Conservation (phyloP, 768 basidiomycete species). For the Panellus pusillus region DNA sequence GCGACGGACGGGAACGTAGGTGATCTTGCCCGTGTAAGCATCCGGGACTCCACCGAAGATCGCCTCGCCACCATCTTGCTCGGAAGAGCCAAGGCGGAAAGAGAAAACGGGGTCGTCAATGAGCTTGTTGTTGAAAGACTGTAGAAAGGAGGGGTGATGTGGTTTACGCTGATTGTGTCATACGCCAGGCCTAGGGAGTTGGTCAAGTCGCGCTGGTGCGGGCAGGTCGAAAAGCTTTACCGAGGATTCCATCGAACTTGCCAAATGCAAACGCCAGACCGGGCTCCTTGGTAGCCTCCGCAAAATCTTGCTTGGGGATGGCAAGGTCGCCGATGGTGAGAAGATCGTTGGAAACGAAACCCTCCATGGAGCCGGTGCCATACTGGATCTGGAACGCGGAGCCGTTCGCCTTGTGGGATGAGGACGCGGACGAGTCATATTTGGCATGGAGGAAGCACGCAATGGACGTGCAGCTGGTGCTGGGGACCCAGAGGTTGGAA, state of each 20-base stretch:
- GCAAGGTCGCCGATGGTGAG: conserved; percentile 81
- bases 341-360: conserved; percentile 85
- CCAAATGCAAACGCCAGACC: conserved; percentile 97
- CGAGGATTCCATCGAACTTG: conserved; percentile 52
- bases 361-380: conserved; percentile 96
- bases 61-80: conserved; percentile 87
- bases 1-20: conserved; percentile 87
- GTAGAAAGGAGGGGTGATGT: conserved; percentile 92
- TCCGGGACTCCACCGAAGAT: conserved; percentile 80
- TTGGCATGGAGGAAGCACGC: conserved; percentile 94
- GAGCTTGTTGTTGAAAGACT: conserved; percentile 82
- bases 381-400: conserved; percentile 88
- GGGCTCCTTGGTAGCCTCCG: conserved; percentile 94
- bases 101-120: conserved; percentile 88
- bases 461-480: conserved; percentile 77
- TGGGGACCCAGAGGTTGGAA: conserved; percentile 94
- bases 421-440: conserved; percentile 79
- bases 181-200: conserved; percentile 91
- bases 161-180: conserved; percentile 93
- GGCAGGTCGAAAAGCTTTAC: background rate
- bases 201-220: background rate
- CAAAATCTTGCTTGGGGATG: conserved; percentile 81
- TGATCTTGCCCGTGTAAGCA: conserved; percentile 79
- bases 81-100: conserved; percentile 87
- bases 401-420: conserved; percentile 89